Conservation (phyloP, 2,329 filamentous ascomycete species). For the Venturia aucupariae region DNA sequence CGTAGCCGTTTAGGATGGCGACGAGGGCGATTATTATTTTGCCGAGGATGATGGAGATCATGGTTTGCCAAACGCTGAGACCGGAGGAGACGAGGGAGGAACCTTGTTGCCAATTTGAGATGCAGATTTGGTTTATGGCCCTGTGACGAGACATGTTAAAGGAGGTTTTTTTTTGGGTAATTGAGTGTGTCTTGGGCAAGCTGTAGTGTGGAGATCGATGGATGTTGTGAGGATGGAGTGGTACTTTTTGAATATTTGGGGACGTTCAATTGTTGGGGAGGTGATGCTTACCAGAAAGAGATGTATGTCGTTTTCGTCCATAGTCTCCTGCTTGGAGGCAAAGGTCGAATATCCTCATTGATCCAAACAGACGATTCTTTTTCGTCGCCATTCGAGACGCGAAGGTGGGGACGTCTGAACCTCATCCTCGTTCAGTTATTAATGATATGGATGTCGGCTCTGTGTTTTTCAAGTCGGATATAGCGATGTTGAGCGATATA, state of each 20-base stretch:
- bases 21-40: conserved; percentile 30
- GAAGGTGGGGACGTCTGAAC: conserved; percentile 32
- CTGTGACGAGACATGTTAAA: too few relatives aligned
- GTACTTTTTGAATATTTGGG: too few relatives aligned
- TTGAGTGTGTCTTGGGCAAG: too few relatives aligned
- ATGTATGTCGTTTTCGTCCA: conserved; percentile 32
- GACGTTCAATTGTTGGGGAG: too few relatives aligned
- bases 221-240: too few relatives aligned
- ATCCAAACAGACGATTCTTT: conserved; percentile 25
- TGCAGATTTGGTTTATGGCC: conserved; percentile 28
- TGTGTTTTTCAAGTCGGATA: too few relatives aligned
- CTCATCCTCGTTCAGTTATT: conserved; percentile 26
- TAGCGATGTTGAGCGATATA: too few relatives aligned
- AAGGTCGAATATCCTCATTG: conserved; percentile 34
- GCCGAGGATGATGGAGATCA: conserved; percentile 32
- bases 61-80: conserved; percentile 33
- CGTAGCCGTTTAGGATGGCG: conserved; percentile 27
- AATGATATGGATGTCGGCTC: too few relatives aligned
- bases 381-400: conserved; percentile 29
- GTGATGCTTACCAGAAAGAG: conserved; percentile 34
- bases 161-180: too few relatives aligned
- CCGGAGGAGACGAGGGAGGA: conserved; percentile 30
- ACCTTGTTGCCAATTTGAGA: conserved; percentile 28
- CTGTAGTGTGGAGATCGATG: too few relatives aligned
- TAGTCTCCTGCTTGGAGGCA: conserved; percentile 31